Conservation (phyloP, 208 protist genomes). For the Vickermania ingenoplastis region DNA sequence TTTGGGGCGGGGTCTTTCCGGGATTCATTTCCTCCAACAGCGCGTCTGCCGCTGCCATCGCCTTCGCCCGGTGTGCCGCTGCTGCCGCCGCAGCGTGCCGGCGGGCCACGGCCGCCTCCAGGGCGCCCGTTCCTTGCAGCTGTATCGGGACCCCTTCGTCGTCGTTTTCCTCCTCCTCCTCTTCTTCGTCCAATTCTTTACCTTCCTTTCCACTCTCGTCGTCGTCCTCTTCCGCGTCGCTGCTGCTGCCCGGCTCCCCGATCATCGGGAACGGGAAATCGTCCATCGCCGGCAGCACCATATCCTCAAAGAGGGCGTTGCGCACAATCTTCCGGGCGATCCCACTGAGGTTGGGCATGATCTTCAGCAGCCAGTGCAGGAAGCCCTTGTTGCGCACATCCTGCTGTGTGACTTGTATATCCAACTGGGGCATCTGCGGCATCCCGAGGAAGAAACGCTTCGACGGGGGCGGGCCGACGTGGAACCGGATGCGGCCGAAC, state of each 20-base stretch:
- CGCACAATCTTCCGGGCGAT: conserved; percentile 60
- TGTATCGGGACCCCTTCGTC: no score
- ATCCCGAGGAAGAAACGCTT: conserved; percentile 66
- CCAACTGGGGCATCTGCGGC: conserved; percentile 46
- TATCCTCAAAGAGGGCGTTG: conserved; percentile 70
- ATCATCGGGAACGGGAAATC: conserved; percentile 68
- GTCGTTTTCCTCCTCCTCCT: no score
- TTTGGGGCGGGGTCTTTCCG: no score
- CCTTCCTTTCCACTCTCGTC: background rate
- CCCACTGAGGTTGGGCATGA: conserved; percentile 65
- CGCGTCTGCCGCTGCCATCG: no score
- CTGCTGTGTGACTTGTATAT: conserved; percentile 69
- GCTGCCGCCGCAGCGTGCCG: no score
- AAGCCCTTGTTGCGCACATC: conserved; percentile 64
- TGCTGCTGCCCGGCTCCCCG: conserved; percentile 4
- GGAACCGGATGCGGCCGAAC: conserved; percentile 58
- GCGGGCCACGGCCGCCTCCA: no score
- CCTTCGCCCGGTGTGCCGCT: no score
- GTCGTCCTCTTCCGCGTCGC: background rate
- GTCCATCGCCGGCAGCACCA: conserved; percentile 71
- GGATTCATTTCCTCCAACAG: no score
- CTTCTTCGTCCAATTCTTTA: background rate
- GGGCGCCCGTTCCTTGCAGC: no score
- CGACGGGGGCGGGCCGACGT: conserved; percentile 61
- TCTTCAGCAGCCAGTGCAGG: conserved; percentile 43